phyloP scores from a whole-genome alignment of 768 basidiomycete species.

The Cystofilobasidium ferigula region DNA sequence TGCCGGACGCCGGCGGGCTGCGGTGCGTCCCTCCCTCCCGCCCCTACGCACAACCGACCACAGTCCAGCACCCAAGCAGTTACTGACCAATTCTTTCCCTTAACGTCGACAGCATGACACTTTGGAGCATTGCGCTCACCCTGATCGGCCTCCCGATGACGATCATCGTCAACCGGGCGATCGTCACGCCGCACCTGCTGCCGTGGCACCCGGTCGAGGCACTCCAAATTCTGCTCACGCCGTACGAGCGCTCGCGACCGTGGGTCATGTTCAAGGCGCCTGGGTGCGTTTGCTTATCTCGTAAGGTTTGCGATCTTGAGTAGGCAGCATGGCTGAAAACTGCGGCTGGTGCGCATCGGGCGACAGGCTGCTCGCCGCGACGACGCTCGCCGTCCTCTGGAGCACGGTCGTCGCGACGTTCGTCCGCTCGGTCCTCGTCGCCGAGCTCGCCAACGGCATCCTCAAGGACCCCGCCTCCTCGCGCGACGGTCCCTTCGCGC shows the following conservation, averaged over 20 bases:
- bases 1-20: constrained; percentile 8
- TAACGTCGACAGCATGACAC: constrained; percentile 7
- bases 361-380: constrained; percentile 5
- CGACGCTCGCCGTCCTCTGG: constrained; percentile 5
- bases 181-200: constrained; percentile 18
- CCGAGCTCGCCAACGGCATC: constrained; percentile 13
- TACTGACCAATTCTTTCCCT: neutral
- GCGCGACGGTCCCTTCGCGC: constrained; percentile 14
- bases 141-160: neutral
- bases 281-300: too few species aligned
- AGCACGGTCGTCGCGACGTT: neutral
- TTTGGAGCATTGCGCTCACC: constrained; percentile 1
- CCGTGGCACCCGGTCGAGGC: constrained; percentile 10
- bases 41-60: neutral
- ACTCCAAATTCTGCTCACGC: constrained; percentile 8
- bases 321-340: too few species aligned
- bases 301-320: too few species aligned
- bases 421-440: constrained; percentile 11
- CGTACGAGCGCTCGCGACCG: constrained; percentile 9
- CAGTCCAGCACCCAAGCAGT: neutral
- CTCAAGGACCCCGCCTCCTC: constrained; percentile 5
- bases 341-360: neutral
- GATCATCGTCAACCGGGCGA: constrained; percentile 17
- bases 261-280: constrained; percentile 11
- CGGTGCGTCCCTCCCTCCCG: neutral